Conservation (phyloP, 1,284 basidiomycete genomes). For the Farysia itapuensis region DNA sequence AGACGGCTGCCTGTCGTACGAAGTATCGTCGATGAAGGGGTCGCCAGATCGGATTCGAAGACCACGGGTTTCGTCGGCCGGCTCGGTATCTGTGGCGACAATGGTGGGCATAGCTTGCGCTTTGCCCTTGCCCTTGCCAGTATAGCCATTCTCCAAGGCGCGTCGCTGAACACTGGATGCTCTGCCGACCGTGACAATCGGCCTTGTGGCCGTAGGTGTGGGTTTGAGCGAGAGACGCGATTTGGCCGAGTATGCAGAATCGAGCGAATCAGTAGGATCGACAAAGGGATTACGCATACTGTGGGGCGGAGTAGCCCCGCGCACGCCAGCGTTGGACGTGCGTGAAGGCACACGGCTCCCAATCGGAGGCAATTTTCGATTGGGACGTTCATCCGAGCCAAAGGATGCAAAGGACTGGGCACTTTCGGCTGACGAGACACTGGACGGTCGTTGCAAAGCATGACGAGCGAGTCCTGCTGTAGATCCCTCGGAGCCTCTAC, state of each 20-base stretch:
- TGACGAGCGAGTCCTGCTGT: slow-evolving; percentile 6
- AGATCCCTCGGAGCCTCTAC: neutral
- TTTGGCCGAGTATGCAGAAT: neutral
- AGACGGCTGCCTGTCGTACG: slow-evolving; percentile 3
- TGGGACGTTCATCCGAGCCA: slow-evolving; percentile 21
- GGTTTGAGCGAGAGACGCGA: slow-evolving; percentile 17
- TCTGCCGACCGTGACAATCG: slow-evolving; percentile 44
- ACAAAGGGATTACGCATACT: slow-evolving; percentile 14
- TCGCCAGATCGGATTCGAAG: no score
- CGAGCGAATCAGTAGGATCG: slow-evolving; percentile 14
- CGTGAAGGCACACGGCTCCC: slow-evolving; percentile 13
- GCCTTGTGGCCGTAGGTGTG: slow-evolving; percentile 26
- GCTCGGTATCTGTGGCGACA: slow-evolving; percentile 39
- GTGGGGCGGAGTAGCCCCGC: neutral
- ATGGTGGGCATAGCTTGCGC: slow-evolving; percentile 35
- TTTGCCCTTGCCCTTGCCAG: slow-evolving; percentile 21
- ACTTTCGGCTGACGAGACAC: slow-evolving; percentile 19
- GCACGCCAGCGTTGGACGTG: neutral
- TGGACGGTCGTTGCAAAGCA: slow-evolving; percentile 7
- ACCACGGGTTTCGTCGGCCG: slow-evolving; percentile 11
- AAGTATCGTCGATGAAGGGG: no score
- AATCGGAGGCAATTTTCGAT: slow-evolving; percentile 19
- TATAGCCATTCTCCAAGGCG: slow-evolving; percentile 16
- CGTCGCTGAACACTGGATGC: slow-evolving; percentile 34
- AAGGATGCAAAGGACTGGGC: slow-evolving; percentile 13